These are phyloP conservation scores for Saturnispora quitensis DNA, from an alignment of 805 yeast species.

Conservation along the genomic window DNA sequence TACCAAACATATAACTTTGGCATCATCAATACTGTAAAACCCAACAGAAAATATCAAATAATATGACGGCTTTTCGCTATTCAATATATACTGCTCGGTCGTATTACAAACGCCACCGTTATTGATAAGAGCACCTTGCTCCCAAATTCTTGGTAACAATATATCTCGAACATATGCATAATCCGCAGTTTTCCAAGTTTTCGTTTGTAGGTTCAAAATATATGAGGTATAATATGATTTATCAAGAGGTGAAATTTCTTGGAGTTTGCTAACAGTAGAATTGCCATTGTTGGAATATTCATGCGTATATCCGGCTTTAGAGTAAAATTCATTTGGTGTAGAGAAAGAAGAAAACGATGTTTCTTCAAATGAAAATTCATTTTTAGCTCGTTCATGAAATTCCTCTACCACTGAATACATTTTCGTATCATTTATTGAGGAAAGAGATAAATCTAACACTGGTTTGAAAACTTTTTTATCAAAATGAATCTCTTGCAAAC, in stretches of 20 bases:
- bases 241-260: background rate
- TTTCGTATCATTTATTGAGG: background rate
- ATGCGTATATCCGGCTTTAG: background rate
- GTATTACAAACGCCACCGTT: background rate
- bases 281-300: background rate
- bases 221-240: conserved; percentile 6
- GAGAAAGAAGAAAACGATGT: background rate
- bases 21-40: conserved; percentile 5
- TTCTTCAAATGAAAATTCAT: conserved; percentile 1
- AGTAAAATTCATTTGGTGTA: background rate
- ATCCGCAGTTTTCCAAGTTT: conserved; percentile 16
- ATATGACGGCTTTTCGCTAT: background rate
- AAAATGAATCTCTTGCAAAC: conserved; percentile 15
- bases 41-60: conserved; percentile 4
- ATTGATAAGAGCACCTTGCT: background rate
- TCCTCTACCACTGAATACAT: background rate
- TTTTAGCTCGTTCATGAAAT: background rate
- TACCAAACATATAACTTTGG: conserved; percentile 5
- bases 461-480: background rate
- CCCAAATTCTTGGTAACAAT: background rate
- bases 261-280: background rate
- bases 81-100: background rate
- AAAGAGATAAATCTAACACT: background rate
- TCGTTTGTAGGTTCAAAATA: conserved; percentile 16
- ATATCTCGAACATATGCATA: conserved; percentile 4